phyloP scores from a whole-genome alignment of 495 filamentous ascomycete species.

The Glarea lozoyensis region DNA sequence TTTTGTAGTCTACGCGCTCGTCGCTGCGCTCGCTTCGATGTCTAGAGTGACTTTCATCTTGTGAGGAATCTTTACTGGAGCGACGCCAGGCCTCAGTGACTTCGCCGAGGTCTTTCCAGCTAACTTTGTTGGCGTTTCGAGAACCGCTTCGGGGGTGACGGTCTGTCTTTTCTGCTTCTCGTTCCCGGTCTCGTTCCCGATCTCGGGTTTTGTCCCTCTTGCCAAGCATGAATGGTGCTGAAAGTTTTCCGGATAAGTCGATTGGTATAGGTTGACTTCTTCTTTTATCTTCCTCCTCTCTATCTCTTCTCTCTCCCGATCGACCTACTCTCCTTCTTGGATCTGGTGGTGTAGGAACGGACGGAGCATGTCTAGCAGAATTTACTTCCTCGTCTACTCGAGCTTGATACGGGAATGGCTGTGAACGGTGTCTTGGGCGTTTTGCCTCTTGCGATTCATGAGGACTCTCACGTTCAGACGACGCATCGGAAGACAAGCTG shows the following conservation, averaged over 20 bases:
- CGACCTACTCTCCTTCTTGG: background rate
- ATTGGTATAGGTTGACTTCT: slow-evolving; percentile 13
- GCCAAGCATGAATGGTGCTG: slow-evolving; percentile 12
- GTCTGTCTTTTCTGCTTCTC: background rate
- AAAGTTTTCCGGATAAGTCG: slow-evolving; percentile 15
- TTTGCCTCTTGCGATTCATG: background rate
- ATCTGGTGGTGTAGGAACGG: slow-evolving; percentile 3
- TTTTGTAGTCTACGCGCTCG: background rate
- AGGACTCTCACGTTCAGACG: background rate
- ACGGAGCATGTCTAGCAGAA: background rate
- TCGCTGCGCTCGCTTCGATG: background rate
- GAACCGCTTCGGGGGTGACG: slow-evolving; percentile 1
- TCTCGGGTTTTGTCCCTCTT: background rate
- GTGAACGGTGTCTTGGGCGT: background rate
- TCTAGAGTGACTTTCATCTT: background rate
- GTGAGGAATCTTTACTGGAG: background rate
- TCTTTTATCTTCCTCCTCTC: slow-evolving; percentile 9
- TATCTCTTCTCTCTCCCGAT: slow-evolving; percentile 2
- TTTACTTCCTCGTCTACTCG: slow-evolving; percentile 1
- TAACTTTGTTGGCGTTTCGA: slow-evolving; percentile 6
- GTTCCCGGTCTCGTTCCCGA: background rate
- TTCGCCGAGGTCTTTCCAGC: slow-evolving; percentile 17
- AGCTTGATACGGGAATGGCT: too few species aligned
- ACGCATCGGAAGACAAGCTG: background rate
- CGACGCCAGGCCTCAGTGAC: background rate